Conservation (phyloP, 495 filamentous ascomycete genomes). For the Hypoxylon fuscum region DNA sequence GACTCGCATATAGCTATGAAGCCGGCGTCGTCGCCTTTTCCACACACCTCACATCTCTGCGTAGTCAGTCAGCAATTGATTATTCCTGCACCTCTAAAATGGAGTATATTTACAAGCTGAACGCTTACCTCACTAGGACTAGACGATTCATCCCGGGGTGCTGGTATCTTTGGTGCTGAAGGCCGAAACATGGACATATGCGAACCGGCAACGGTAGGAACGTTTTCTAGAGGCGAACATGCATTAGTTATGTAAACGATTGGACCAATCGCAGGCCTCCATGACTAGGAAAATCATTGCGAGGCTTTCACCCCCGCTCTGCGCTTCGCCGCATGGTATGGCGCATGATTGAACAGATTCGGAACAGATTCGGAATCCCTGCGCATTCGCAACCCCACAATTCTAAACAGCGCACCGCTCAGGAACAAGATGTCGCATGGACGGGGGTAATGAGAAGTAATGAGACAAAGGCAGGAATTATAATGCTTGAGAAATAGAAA, state of each 20-base stretch:
- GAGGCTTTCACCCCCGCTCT: slow-evolving; percentile 8
- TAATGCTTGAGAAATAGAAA: not conserved
- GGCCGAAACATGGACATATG: slow-evolving; percentile 96
- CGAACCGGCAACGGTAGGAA: slow-evolving; percentile 91
- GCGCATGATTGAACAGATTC: slow-evolving; percentile 23
- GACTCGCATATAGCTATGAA: slow-evolving; percentile 88
- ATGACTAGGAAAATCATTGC: slow-evolving; percentile 3
- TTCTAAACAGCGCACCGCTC: slow-evolving; percentile 2
- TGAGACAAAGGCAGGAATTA: too few relatives aligned
- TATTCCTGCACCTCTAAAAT: not conserved
- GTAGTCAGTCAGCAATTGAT: slow-evolving; percentile 34
- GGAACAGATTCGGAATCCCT: slow-evolving; percentile 11
- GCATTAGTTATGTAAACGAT: slow-evolving; percentile 47
- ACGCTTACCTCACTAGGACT: slow-evolving; percentile 77
- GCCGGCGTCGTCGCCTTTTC: slow-evolving; percentile 71
- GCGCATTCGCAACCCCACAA: slow-evolving; percentile 21
- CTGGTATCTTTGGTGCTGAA: slow-evolving; percentile 69
- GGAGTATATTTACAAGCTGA: not conserved
- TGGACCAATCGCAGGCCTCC: slow-evolving; percentile 35
- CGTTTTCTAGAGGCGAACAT: slow-evolving; percentile 67
- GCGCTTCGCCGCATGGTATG: slow-evolving; percentile 17
- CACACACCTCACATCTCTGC: slow-evolving; percentile 88
- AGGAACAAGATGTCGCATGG: not conserved
- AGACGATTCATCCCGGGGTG: slow-evolving; percentile 69
- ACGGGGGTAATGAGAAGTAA: too few relatives aligned